Base-by-base conservation (phyloP, 768 basidiomycete species). In the Filobasidium wieringae region DNA sequence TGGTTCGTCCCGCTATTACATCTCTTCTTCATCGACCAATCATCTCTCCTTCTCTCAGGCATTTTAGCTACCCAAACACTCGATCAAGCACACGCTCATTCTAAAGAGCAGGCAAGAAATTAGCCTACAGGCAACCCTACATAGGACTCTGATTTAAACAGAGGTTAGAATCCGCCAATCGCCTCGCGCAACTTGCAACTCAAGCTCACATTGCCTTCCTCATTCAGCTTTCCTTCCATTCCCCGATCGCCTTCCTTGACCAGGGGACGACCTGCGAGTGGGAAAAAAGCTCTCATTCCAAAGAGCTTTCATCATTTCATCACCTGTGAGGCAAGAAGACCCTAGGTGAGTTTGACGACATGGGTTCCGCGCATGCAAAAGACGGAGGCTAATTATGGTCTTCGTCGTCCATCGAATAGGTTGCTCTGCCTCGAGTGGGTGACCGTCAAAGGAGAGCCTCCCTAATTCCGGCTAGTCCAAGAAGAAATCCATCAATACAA, bases 351-450 rank as follows among this genome's bases (percentile, higher is more conserved):
- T 37, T 12, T 2, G 29, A 24, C 30, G 6, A 6, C 17, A 31
- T 24, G 2, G 29, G 24, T 9, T 52, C 14, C 12, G 24, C 15
- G 7, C 12, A 3, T n/a, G 51, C n/a, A 22, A 6, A 2, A 31
- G 7, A 31, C 2, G 5, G 51, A 30, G 6, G 26, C n/a, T 31
- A 6, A n/a, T 31, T 22, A 14, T 24, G 19, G 27, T 30, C 14
- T 15, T 7, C 34, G 29, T 33, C 30, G n/a, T n/a, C 31, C n/a
- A 7, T 12, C 34, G 4, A 2, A 36, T 24, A 54, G 53, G 59
- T 56, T 61, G 55, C 60, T 61, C 57, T 61, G 60, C 57, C 60
- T 61, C 52, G 60, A 61, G 60, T 61, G 50, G 31, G 60, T 61
- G n/a, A 19, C 47, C 43, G 51, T 61, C 29, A 56, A 50, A 22